phyloP scores from a whole-genome alignment of 441 rosid genomes.

The Populus hybrid region DNA sequence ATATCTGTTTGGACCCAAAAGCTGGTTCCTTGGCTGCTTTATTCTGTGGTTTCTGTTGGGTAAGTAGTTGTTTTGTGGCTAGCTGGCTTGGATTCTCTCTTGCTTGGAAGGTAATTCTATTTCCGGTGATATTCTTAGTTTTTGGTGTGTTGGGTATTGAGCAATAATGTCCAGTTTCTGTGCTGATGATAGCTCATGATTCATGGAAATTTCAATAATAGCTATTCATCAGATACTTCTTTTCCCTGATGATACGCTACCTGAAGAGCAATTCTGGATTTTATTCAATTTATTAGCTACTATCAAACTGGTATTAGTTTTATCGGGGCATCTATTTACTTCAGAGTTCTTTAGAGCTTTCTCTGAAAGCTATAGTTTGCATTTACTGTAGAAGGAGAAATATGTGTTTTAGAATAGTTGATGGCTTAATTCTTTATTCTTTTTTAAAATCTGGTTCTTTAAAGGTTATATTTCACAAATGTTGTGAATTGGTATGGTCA shows the following conservation, averaged over 20 bases:
- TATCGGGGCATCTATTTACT: not conserved
- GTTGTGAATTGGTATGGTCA: not conserved
- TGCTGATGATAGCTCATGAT: not conserved
- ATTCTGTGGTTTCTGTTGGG: constrained; percentile 47
- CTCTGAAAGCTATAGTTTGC: not conserved
- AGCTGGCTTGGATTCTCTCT: constrained; percentile 46
- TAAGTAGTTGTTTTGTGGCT: constrained; percentile 38
- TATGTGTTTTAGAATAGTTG: not conserved
- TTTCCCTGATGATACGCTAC: not conserved
- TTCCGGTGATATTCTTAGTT: not conserved
- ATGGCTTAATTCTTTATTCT: not conserved
- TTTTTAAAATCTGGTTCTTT: not conserved
- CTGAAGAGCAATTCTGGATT: not conserved
- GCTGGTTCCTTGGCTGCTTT: constrained; percentile 61
- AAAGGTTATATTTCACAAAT: not conserved
- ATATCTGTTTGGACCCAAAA: constrained; percentile 45
- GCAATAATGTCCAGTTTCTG: not conserved
- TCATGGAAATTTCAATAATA: not conserved
- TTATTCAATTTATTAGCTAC: not conserved
- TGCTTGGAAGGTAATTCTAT: constrained; percentile 53
- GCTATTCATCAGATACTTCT: not conserved
- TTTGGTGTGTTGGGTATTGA: not conserved
- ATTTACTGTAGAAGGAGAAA: not conserved
- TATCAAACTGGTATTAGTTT: not conserved
- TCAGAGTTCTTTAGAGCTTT: not conserved